These are phyloP conservation scores for Dissophora globulifera DNA, from an alignment of 192 early-diverging fungal genomes.

Conservation along the genomic window DNA sequence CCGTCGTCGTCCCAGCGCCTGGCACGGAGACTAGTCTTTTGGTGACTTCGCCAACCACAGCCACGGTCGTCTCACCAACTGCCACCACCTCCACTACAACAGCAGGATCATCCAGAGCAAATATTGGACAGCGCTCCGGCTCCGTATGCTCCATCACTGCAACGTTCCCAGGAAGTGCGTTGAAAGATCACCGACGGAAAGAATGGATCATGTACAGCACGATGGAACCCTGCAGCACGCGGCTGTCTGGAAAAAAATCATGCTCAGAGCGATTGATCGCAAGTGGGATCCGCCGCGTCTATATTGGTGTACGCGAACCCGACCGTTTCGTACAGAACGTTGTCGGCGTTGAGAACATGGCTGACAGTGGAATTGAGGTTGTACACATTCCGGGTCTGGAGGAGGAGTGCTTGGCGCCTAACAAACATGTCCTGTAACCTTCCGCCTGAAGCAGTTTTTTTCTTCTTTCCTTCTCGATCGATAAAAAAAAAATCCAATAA, in stretches of 20 bases:
- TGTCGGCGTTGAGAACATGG: slow-evolving; percentile 74
- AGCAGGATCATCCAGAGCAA: no score
- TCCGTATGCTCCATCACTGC: no score
- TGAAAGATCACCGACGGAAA: slow-evolving; percentile 46
- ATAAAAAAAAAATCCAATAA: no score
- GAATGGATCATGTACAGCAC: slow-evolving; percentile 88
- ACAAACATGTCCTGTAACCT: slow-evolving; percentile 66
- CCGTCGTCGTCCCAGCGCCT: background rate
- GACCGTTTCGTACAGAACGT: slow-evolving; percentile 84
- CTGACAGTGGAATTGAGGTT: slow-evolving; percentile 79
- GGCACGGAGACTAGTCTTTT: background rate
- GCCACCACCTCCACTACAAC: no score
- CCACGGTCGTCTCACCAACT: no score
- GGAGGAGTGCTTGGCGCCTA: slow-evolving; percentile 78
- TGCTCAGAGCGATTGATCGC: slow-evolving; percentile 84
- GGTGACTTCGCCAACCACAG: no score
- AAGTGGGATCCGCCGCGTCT: slow-evolving; percentile 74
- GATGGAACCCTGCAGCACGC: slow-evolving; percentile 94
- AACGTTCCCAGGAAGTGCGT: no score
- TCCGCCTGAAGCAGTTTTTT: background rate
- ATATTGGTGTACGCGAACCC: slow-evolving; percentile 91
- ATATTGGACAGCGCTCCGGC: no score
- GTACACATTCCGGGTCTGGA: slow-evolving; percentile 75
- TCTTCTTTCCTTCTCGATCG: no score
- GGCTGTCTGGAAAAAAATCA: slow-evolving; percentile 75